Base-by-base conservation (phyloP, 768 basidiomycete species). In the Phylloporus sp. region DNA sequence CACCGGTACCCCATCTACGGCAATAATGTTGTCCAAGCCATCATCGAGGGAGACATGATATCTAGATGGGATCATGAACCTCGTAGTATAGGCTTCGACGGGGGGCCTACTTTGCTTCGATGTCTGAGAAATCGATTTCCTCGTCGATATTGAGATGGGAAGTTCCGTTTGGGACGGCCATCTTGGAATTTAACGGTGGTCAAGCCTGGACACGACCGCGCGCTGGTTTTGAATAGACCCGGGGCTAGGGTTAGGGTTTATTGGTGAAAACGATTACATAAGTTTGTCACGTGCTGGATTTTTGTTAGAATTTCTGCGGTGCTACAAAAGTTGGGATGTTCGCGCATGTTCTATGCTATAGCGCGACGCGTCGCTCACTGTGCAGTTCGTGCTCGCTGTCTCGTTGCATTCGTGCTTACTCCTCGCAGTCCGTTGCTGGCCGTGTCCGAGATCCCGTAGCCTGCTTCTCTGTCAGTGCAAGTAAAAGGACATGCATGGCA, bases 1-100 rank as follows among this genome's bases (percentile, higher is more conserved):
- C 49, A 90, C 65, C 9, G 94, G 96, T 18, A 94, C 77, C 40
- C 92, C 91, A 66, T 98, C 96, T 48, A 98, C 82, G 42, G 98
- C 86, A 43, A 99, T 69, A 46, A 90, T 81, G 62, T 88, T 90
- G 73, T 98, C 96, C 60, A 97, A 80, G 32, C 88, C 79, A 54
- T 91, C 84, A 57, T 90, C 87, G 53, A 82, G 81, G 47, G 89
- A 73, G 57, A 94, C 84, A 54, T 83, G 77, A 71, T 92, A 95
- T 74, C 93, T 96, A 64, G 8, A n/a, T 28, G 18, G 39, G 37
- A 46, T 21, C 34, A 38, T 48, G 33, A 56, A 53, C 23, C 46
- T 46, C 24, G 40, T 32, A 17, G 20, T 9, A 29, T 37, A 20
- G 43, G 11, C 37, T 23, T 7, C 14, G 20, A 10, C 23, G 42